Evolutionary conservation across 129 eudicot genomes (phyloP), one percentile per base, ranked within the genome.

Genomic region (Chrysanthemum makinoi): DNA sequence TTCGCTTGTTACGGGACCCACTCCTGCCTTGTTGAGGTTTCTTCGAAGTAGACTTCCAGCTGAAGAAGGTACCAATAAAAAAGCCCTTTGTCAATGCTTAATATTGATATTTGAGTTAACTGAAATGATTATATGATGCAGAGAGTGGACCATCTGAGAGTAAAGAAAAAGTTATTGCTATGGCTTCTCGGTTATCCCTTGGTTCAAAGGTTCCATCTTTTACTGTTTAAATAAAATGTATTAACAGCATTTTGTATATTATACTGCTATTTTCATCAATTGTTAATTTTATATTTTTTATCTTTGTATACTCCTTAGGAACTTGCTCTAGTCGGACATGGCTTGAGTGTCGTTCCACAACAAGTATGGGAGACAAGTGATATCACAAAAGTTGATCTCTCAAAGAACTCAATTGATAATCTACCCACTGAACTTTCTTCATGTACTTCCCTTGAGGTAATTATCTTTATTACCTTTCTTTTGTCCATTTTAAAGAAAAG

Each of bases 1-100:
- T 75, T 80, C 99, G 10, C 76, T 94, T 77, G 97, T 94, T 65
- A 51, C 85, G 76, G 99, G 99, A 72, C 97, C 99, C 73, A 90
- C 99, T 77, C 86, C 99, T 73, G 93, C 99, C 58, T 79, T 94
- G 80, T 79, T 94, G 79, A 90, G 68, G 83, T 86, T 85, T 79
- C 93, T 94, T 54, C 87, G 91, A 59, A 87, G 99, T 84, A 90
- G 96, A 77, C 99, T 94, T 72, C 99, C 97, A 55, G 69, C 89
- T 55, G 87, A 91, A 76, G 96, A 94, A 90, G 99, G 99, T 94
- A 80, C 72, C n/a, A 59, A 61, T 47, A 20, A 35, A 65, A 8
- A 20, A 12, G 10, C 44, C 4, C 48, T 13, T 66, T 18, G 11
- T 11, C 11, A 6, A 55, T 64, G 43, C 52, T 68, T 19, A 17